Conservation (phyloP, 2,329 filamentous ascomycete species). For the Lachnellula hyalina region DNA sequence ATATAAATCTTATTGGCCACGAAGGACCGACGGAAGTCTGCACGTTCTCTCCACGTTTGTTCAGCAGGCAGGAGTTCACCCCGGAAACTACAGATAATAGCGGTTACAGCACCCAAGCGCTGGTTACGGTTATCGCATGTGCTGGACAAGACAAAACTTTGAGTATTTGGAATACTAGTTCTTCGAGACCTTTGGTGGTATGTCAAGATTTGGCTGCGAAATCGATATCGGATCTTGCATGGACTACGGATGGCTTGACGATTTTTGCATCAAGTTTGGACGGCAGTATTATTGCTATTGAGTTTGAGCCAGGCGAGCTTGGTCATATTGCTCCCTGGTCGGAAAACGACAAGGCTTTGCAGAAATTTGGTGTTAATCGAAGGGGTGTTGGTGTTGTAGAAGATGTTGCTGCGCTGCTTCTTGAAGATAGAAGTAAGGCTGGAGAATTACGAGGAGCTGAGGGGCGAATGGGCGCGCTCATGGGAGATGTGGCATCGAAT, state of each 20-base stretch:
- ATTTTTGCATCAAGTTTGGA: constrained; percentile 85
- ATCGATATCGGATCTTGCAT: constrained; percentile 88
- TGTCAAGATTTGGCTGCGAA: constrained; percentile 84
- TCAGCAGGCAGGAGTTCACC: constrained; percentile 61
- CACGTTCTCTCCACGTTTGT: constrained; percentile 90
- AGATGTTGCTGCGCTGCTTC: constrained; percentile 77
- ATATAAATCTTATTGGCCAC: constrained; percentile 96
- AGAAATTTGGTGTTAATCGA: constrained; percentile 85
- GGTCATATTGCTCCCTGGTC: constrained; percentile 81
- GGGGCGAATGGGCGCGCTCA: constrained; percentile 95
- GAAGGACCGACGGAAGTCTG: constrained; percentile 97
- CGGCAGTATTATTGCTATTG: constrained; percentile 74
- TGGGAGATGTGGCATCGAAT: constrained; percentile 66
- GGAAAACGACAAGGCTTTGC: constrained; percentile 88
- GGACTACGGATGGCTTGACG: constrained; percentile 86
- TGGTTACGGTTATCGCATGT: constrained; percentile 91
- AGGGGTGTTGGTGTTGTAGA: constrained; percentile 89
- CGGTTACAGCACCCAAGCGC: constrained; percentile 41
- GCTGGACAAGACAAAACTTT: constrained; percentile 95
- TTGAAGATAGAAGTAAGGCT: constrained; percentile 89
- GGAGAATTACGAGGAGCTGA: constrained; percentile 86
- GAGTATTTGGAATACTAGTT: constrained; percentile 97
- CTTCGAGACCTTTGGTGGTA: constrained; percentile 83
- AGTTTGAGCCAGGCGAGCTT: constrained; percentile 81
- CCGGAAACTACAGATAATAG: constrained; percentile 45